A percentile compares a stretch with the other conserved stretches of the same genome.
Evolutionary conservation across 352 stramenopile genomes (phyloP).

Genomic region (Globisporangium spiculum): DNA sequence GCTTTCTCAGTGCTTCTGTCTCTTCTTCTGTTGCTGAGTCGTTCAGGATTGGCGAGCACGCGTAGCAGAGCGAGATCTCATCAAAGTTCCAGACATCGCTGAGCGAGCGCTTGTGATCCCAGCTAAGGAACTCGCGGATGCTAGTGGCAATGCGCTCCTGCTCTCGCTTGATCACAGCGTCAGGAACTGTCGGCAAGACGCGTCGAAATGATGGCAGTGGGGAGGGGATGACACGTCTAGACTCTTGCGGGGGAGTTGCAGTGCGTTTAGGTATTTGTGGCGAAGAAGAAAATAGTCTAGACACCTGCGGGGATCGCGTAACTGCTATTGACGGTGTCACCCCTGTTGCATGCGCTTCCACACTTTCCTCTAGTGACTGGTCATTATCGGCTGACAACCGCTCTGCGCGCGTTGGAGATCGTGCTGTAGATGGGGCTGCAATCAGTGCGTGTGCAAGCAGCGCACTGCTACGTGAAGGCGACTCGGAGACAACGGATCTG

Average conservation of each 20-base stretch:
- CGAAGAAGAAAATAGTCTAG: background rate
- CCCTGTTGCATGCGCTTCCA: background rate
- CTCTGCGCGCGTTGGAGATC: background rate
- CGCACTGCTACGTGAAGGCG: background rate
- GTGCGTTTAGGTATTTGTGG: background rate
- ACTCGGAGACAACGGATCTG: background rate
- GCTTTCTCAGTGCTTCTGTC: background rate
- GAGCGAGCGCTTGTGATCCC: conserved; percentile 12
- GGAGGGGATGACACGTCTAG: background rate
- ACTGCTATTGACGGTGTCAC: background rate
- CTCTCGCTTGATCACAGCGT: conserved; percentile 18
- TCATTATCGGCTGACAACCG: background rate
- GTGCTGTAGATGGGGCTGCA: background rate
- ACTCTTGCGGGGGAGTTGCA: background rate
- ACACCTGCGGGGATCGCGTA: background rate
- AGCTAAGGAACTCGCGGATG: conserved; percentile 18
- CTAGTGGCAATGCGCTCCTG: conserved; percentile 6
- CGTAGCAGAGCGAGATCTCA: conserved; percentile 17
- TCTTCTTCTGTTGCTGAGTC: background rate
- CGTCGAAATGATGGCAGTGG: background rate
- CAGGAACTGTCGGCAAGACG: background rate
- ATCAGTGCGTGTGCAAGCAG: background rate
- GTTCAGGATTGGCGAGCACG: conserved; percentile 8
- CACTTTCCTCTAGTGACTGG: background rate
- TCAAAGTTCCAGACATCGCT: conserved; percentile 24